Percentiles rank a stretch among this genome's conserved stretches.
Conservation (phyloP, 176 grass and related monocot genomes). For the Echinochloa phyllopogon region DNA sequence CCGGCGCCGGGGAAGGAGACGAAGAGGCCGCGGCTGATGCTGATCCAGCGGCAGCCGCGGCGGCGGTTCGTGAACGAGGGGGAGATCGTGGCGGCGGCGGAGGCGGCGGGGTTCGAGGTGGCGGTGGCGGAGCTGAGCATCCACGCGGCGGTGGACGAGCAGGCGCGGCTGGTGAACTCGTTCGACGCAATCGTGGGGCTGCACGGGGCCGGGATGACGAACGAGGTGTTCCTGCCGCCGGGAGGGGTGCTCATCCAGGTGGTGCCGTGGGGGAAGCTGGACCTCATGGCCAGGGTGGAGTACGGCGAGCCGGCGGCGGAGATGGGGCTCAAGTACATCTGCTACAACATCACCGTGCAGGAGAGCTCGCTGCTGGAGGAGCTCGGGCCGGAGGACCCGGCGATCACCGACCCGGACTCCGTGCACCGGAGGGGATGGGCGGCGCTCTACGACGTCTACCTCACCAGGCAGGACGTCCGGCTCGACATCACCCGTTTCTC, state of each 20-base stretch:
- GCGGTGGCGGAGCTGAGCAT: background rate
- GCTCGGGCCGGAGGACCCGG: slow-evolving; percentile 54
- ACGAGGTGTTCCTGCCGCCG: slow-evolving; percentile 70
- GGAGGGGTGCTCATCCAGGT: slow-evolving; percentile 71
- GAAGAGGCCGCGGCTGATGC: slow-evolving; percentile 65
- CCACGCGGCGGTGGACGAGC: slow-evolving; percentile 9
- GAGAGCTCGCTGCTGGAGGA: slow-evolving; percentile 61
- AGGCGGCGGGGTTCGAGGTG: slow-evolving; percentile 11
- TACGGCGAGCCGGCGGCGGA: slow-evolving; percentile 9
- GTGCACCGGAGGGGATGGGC: slow-evolving; percentile 56
- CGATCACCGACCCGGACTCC: slow-evolving; percentile 57
- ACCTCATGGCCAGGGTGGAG: background rate
- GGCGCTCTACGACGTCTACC: slow-evolving; percentile 48
- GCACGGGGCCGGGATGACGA: slow-evolving; percentile 80
- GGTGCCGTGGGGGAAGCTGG: slow-evolving; percentile 74
- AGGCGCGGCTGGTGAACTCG: slow-evolving; percentile 29
- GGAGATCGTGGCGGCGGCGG: background rate
- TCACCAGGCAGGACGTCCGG: slow-evolving; percentile 58
- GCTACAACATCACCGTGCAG: slow-evolving; percentile 50
- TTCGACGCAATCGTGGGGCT: slow-evolving; percentile 77
- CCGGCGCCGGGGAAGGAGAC: background rate
- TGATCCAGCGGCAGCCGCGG: slow-evolving; percentile 51
- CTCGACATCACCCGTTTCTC: slow-evolving; percentile 53
- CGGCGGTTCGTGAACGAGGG: slow-evolving; percentile 51
- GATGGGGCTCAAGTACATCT: slow-evolving; percentile 44